Evolutionary conservation across 1,139 yeast genomes (phyloP), one percentile per base, ranked within the genome.

Genomic region (Kodamaea suecica): DNA sequence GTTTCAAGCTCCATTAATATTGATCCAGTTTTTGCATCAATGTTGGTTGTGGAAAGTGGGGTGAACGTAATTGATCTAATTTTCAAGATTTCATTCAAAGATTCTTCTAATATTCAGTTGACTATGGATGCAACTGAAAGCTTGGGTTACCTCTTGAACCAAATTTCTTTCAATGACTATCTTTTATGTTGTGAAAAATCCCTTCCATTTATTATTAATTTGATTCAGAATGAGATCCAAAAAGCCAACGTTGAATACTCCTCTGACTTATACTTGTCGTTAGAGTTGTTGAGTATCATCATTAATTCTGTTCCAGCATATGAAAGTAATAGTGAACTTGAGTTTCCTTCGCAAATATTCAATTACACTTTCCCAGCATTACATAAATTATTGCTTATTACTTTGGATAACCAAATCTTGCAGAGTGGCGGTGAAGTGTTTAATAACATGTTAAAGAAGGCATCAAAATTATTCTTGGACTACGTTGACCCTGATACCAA

Each of bases 381-480:
- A 30, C 69, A 71, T 33, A 63, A 64, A 17, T 61, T 86, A 19
- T 61, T 86, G 8, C 49, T 76, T 30, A 52, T 53, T 2, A 71
- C 92, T 1, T 64, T 61, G n/a, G 97, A 90, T 55, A 86, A 84
- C 45, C 92, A 84, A 50, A 70, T 87, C 4, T 60, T 88, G 26
- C 95, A 88, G 55, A 68, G 80, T 11, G 82, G 90, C 1, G 84
- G 94, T 0, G 90, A 84, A 42, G 80, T 83, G 1, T 77, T 85
- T 47, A 78, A 80, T 39, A 76, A 73, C 19, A 58, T 88, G 32
- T 64, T 87, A 16, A 72, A 70, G 38, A 76, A 73, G 33, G 71
- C 77, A 1, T 56, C 79, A 0, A 50, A 61, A 2, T 64, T 66
- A 23, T 69, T 84, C 35, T 51, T 63, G 5, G 52, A 57, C 2